Conservation (phyloP, 441 rosid species). For the Jatropha podagrica region DNA sequence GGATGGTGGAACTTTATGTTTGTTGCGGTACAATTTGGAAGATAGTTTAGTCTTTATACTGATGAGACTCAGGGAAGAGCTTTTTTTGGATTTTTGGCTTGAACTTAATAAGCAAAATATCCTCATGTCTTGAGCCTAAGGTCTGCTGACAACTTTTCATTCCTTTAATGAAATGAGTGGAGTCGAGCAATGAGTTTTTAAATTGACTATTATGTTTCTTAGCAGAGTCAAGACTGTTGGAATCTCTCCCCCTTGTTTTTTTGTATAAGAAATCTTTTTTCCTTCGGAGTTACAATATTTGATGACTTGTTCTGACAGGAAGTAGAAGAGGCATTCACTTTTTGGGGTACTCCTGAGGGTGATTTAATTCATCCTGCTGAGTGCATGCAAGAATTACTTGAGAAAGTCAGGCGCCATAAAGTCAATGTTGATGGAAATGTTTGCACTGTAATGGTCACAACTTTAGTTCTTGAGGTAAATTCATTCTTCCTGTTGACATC, state of each 20-base stretch:
- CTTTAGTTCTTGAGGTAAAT: constrained; percentile 97
- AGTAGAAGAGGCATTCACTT: constrained; percentile 81
- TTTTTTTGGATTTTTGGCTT: neutral
- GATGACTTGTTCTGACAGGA: constrained; percentile 56
- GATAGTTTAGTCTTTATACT: neutral
- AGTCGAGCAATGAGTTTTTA: neutral
- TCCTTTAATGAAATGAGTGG: neutral
- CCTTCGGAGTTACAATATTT: constrained; percentile 1
- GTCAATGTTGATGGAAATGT: constrained; percentile 96
- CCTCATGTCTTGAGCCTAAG: neutral
- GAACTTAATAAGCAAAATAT: neutral
- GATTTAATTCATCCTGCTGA: constrained; percentile 96
- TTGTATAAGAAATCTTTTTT: neutral
- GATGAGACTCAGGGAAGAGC: neutral
- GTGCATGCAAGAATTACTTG: constrained; percentile 95
- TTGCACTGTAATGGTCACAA: constrained; percentile 96
- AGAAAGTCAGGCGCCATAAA: constrained; percentile 89
- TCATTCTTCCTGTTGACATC: constrained; percentile 5
- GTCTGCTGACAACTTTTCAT: neutral
- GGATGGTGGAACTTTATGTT: neutral
- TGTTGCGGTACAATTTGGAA: neutral
- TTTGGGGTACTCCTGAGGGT: constrained; percentile 99
- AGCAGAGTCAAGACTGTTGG: neutral
- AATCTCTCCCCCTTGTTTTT: neutral
- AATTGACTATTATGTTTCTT: neutral